phyloP scores from a whole-genome alignment of 441 rosid species.

The Dalechampia spathulata region DNA sequence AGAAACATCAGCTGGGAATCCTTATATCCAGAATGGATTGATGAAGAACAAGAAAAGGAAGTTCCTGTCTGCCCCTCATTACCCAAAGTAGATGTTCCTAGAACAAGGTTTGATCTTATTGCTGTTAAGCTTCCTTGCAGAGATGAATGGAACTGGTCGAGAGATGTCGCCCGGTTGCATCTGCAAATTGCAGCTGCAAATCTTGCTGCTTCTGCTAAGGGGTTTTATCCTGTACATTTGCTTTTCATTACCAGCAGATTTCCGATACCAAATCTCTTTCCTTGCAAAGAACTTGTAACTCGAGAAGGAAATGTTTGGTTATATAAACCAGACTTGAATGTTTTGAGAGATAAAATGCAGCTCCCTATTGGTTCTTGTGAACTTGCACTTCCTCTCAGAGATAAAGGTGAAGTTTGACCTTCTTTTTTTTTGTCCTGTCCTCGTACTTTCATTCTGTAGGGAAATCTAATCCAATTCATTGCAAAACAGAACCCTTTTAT shows the following conservation, averaged over 20 bases:
- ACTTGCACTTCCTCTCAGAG: slow-evolving; percentile 71
- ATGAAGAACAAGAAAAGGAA: slow-evolving; percentile 79
- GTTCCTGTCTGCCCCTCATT: slow-evolving; percentile 69
- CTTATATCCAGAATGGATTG: slow-evolving; percentile 89
- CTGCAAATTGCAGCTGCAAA: slow-evolving; percentile 71
- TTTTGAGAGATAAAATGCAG: slow-evolving; percentile 61
- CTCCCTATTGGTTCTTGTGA: slow-evolving; percentile 86
- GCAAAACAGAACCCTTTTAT: slow-evolving; percentile 32
- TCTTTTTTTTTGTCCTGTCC: background rate
- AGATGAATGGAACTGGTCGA: slow-evolving; percentile 76
- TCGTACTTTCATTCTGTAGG: background rate
- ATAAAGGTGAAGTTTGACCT: slow-evolving; percentile 42
- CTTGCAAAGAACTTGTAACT: slow-evolving; percentile 64
- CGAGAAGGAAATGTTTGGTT: slow-evolving; percentile 61
- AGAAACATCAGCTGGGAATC: slow-evolving; percentile 71
- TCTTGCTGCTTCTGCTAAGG: slow-evolving; percentile 63
- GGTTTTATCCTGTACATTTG: slow-evolving; percentile 53
- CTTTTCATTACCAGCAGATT: slow-evolving; percentile 53
- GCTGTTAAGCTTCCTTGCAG: slow-evolving; percentile 82
- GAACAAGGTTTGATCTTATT: slow-evolving; percentile 55
- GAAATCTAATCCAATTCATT: slow-evolving; percentile 10
- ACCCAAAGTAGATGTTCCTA: slow-evolving; percentile 50
- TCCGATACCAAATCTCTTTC: slow-evolving; percentile 65
- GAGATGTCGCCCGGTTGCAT: slow-evolving; percentile 75
- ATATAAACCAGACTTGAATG: slow-evolving; percentile 54